phyloP scores from a whole-genome alignment of 139 green algal genomes.

The Chlorella ohadii region DNA sequence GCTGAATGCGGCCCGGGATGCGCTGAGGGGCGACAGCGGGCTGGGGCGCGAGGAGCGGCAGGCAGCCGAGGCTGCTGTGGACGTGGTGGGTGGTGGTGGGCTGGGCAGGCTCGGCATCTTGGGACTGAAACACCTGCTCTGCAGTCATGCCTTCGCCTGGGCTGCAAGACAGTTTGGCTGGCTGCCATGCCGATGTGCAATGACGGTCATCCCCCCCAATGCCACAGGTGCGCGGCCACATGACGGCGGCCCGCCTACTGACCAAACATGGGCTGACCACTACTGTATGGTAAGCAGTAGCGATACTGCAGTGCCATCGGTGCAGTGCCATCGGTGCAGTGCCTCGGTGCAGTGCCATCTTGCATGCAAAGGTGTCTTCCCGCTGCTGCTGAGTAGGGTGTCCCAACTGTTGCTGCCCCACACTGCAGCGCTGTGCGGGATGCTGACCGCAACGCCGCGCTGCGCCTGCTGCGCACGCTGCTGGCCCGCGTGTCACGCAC shows the following conservation, averaged over 20 bases:
- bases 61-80: neutral
- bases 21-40: neutral
- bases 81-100: neutral
- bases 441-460: neutral
- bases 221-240: slow-evolving; percentile 19
- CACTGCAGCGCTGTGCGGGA: slow-evolving; percentile 1
- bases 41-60: neutral
- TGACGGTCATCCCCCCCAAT: no score
- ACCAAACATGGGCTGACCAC: slow-evolving; percentile 44
- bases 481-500: slow-evolving; percentile 42
- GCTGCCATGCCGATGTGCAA: no score
- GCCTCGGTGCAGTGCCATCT: no score
- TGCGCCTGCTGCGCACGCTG: slow-evolving; percentile 40
- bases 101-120: no score
- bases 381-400: no score
- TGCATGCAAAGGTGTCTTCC: neutral
- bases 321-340: no score
- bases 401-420: neutral
- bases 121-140: no score
- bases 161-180: no score
- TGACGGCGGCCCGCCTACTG: slow-evolving; percentile 31
- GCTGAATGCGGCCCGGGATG: neutral
- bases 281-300: neutral
- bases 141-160: no score
- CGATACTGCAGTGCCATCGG: no score